Evolutionary conservation across 345 rosid genomes (phyloP).

Genomic region (Heritiera littoralis): DNA sequence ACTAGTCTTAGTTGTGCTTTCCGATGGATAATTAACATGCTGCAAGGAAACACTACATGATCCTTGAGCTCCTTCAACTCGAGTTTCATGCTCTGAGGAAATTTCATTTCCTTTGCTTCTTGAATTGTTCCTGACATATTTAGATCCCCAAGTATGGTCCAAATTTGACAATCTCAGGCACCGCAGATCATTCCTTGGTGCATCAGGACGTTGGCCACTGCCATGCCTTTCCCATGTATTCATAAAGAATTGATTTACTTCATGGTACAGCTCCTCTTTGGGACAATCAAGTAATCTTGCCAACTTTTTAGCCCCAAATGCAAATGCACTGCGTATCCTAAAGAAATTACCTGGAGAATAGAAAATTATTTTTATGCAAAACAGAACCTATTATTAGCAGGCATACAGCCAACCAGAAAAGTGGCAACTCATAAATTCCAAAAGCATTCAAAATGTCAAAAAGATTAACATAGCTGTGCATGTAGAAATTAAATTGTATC

Average conservation of each 20-base stretch:
- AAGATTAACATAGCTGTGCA: neutral
- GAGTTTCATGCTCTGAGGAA: constrained; percentile 36
- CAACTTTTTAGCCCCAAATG: constrained; percentile 93
- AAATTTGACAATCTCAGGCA: constrained; percentile 41
- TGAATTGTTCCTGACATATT: constrained; percentile 40
- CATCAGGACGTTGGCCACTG: constrained; percentile 88
- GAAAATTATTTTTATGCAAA: constrained; percentile 3
- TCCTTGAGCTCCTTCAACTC: constrained; percentile 38
- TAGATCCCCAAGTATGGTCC: constrained; percentile 43
- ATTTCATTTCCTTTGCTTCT: constrained; percentile 43
- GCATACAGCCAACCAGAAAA: constrained; percentile 1
- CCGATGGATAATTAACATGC: constrained; percentile 39
- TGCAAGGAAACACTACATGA: constrained; percentile 40
- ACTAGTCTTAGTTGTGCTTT: constrained; percentile 38
- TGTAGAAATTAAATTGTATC: neutral
- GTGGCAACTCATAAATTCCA: neutral
- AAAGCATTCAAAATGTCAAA: constrained; percentile 6
- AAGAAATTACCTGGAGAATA: constrained; percentile 85
- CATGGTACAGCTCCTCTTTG: constrained; percentile 61
- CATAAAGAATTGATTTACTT: constrained; percentile 78
- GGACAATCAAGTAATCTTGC: constrained; percentile 87
- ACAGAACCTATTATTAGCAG: neutral
- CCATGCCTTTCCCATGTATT: constrained; percentile 99
- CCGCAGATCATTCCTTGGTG: constrained; percentile 58
- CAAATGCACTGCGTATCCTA: constrained; percentile 98